Percentiles rank a stretch among this genome's conserved stretches.
Evolutionary conservation across 2,329 filamentous ascomycete species (phyloP).

Genomic region (Tympanopsis confertula): DNA sequence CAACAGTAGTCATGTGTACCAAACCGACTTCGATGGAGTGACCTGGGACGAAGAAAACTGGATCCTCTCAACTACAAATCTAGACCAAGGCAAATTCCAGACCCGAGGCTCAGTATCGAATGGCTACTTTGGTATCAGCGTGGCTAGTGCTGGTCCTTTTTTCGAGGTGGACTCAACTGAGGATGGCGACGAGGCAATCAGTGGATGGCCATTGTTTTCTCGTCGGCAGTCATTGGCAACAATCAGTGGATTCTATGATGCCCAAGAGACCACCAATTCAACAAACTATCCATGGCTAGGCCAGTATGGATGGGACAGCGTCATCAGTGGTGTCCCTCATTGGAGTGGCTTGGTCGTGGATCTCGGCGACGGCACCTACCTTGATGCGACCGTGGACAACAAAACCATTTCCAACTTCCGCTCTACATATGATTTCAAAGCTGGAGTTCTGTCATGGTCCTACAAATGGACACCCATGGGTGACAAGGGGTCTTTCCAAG

Average conservation of each 20-base stretch:
- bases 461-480: slow-evolving; percentile 52
- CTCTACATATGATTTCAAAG: slow-evolving; percentile 49
- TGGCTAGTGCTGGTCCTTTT: slow-evolving; percentile 13
- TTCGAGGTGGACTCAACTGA: slow-evolving; percentile 11
- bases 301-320: slow-evolving; percentile 59
- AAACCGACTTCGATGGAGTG: slow-evolving; percentile 12
- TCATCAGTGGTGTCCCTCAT: slow-evolving; percentile 61
- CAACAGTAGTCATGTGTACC: slow-evolving; percentile 5
- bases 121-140: slow-evolving; percentile 14
- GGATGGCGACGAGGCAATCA: slow-evolving; percentile 26
- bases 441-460: slow-evolving; percentile 50
- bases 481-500: slow-evolving; percentile 33
- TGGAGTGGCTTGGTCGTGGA: slow-evolving; percentile 50
- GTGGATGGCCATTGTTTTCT: slow-evolving; percentile 58
- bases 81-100: slow-evolving; percentile 13
- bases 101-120: slow-evolving; percentile 15
- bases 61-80: slow-evolving; percentile 10
- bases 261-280: slow-evolving; percentile 41
- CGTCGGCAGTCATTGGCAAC: slow-evolving; percentile 55
- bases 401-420: slow-evolving; percentile 46
- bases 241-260: slow-evolving; percentile 56
- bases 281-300: slow-evolving; percentile 58
- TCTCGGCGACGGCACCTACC: slow-evolving; percentile 34
- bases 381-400: slow-evolving; percentile 49
- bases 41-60: slow-evolving; percentile 14